These are phyloP conservation scores for Pythium aphanidermatum DNA, from an alignment of 352 stramenopile genomes.

Conservation along the genomic window DNA sequence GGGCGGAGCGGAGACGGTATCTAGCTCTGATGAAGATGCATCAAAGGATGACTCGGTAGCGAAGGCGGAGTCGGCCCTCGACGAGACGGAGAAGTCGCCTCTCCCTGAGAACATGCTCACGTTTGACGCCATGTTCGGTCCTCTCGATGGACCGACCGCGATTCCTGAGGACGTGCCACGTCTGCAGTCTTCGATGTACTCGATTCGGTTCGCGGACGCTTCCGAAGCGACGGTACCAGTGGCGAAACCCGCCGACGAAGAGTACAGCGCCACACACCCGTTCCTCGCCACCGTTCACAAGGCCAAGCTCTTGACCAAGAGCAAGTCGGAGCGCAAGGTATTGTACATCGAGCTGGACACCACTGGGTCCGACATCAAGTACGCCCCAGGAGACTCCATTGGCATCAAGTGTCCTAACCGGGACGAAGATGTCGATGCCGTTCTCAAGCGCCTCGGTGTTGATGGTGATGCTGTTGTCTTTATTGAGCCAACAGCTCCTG, in stretches of 20 bases:
- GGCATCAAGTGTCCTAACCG: constrained; percentile 82
- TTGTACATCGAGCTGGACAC: constrained; percentile 47
- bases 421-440: constrained; percentile 46
- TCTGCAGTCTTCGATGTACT: constrained; percentile 44
- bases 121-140: constrained; percentile 60
- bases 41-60: background rate
- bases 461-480: constrained; percentile 27
- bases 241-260: constrained; percentile 9
- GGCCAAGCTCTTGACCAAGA: constrained; percentile 47
- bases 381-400: constrained; percentile 79
- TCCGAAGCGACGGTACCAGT: background rate
- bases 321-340: constrained; percentile 47
- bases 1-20: constrained; percentile 19
- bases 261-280: constrained; percentile 41
- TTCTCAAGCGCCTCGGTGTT: constrained; percentile 51
- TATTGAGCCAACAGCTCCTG: constrained; percentile 26
- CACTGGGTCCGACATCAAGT: constrained; percentile 42
- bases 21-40: constrained; percentile 17
- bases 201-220: constrained; percentile 30
- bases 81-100: background rate
- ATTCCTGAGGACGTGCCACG: constrained; percentile 44
- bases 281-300: constrained; percentile 36
- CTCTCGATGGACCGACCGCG: constrained; percentile 25
- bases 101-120: constrained; percentile 40
- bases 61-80: background rate